Conservation (phyloP, 306 rosid species). For the Leucaena leucocephala region DNA sequence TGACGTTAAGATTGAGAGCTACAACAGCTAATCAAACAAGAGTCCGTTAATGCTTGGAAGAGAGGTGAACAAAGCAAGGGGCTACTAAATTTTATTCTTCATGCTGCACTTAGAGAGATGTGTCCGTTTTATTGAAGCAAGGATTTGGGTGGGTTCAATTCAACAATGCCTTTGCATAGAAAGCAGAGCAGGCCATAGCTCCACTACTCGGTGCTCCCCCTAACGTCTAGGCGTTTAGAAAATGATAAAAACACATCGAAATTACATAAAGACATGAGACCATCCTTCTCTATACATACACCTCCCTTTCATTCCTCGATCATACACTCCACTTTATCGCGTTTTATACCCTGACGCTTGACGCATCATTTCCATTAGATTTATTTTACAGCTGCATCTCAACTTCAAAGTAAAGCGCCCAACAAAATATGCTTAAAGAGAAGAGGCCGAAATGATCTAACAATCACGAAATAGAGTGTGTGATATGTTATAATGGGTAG, state of each 20-base stretch:
- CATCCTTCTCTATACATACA: constrained; percentile 59
- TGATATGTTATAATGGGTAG: constrained; percentile 29
- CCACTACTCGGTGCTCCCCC: constrained; percentile 31
- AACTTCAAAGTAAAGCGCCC: constrained; percentile 39
- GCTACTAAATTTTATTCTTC: too few relatives aligned
- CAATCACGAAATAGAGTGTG: constrained; percentile 44
- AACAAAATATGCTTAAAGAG: constrained; percentile 22
- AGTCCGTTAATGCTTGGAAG: too few relatives aligned
- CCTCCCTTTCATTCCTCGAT: constrained; percentile 72
- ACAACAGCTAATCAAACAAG: too few relatives aligned
- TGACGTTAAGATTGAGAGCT: too few relatives aligned
- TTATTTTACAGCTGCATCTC: constrained; percentile 38
- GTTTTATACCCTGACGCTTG: constrained; percentile 45
- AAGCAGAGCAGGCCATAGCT: constrained; percentile 57
- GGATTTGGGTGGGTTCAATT: constrained; percentile 6
- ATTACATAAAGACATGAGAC: constrained; percentile 41
- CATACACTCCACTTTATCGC: constrained; percentile 58
- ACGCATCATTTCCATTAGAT: constrained; percentile 29
- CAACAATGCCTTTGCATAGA: constrained; percentile 52
- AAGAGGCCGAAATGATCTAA: background rate
- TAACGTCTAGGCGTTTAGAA: constrained; percentile 48
- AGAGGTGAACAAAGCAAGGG: too few relatives aligned
- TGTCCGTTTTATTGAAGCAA: constrained; percentile 33
- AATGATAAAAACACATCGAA: constrained; percentile 29
- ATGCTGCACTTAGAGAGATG: constrained; percentile 29